Base-by-base conservation (phyloP, 2,329 filamentous ascomycete species). In the Lecanicillium sp. region DNA sequence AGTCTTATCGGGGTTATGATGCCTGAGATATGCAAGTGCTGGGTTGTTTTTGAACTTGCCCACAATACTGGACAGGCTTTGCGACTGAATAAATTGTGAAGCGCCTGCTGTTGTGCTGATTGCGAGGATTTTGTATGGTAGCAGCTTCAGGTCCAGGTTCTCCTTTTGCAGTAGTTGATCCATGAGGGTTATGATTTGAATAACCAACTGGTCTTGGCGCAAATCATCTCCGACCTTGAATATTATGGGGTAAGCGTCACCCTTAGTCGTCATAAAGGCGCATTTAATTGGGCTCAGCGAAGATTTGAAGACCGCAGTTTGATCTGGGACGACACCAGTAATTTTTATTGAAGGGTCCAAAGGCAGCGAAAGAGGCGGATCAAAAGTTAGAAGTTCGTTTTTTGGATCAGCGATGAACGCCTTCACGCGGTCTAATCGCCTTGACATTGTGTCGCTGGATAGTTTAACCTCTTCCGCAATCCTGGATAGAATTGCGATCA, bases 211-310 rank as follows among this genome's bases (percentile, higher is more conserved):
- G 55, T 98, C 92, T 61, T 98, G 92, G 12, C 92, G 84, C 37
- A 98, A 71, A 57, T 98, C 92, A 56, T 98, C 92, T 27, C 92
- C 92, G 1, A 88, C 88, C 61, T 98, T 98, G 76, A 98, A 98
- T 38, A 97, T 84, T 46, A 98, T 84, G 9, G 90, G 84, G 56
- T 97, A 98, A 43, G 81, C 84, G 29, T 73, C 74, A 7, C 85
- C 86, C 3, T 76, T 76, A 0, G 77, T 72, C 0, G 89, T 94
- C 54, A 84, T 89, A 66, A 97, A 96, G 9, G 85, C 86, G 43
- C 96, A 79, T 50, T 92, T 87, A 44, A 98, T 83, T 0, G 92
- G 92, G 31, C 87, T 88, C 8, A 98, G 66, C 1, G 88, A 92
- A 1, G 92, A 98, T 57, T 97, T 98, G 69, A 98, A 95, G 17